Percentiles rank a stretch among this genome's conserved stretches.
These are phyloP conservation scores for Talaromyces stipitatus DNA, from an alignment of 495 filamentous ascomycete species.

Conservation along the genomic window DNA sequence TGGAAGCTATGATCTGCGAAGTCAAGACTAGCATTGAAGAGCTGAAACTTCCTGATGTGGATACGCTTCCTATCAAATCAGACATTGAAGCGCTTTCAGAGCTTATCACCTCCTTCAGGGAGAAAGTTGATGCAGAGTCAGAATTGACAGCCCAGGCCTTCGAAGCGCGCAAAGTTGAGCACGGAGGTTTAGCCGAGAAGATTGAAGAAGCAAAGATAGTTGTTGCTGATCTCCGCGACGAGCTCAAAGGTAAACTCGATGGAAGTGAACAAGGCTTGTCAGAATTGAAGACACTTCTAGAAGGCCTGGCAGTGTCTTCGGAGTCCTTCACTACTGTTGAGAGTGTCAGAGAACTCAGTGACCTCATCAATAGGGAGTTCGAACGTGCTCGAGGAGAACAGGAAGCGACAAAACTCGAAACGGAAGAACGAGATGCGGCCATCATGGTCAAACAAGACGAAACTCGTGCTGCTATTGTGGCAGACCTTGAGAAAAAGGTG, in stretches of 20 bases:
- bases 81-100: slow-evolving; percentile 59
- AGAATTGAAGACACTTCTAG: slow-evolving; percentile 52
- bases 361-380: slow-evolving; percentile 72
- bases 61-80: slow-evolving; percentile 52
- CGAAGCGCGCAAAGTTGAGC: slow-evolving; percentile 65
- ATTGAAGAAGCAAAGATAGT: slow-evolving; percentile 51
- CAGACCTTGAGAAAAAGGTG: slow-evolving; percentile 56
- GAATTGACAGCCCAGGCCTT: slow-evolving; percentile 70
- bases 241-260: slow-evolving; percentile 55
- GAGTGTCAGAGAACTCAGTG: slow-evolving; percentile 72
- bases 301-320: slow-evolving; percentile 53
- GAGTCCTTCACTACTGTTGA: slow-evolving; percentile 48
- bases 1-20: slow-evolving; percentile 71
- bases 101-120: slow-evolving; percentile 62
- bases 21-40: slow-evolving; percentile 69
- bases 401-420: slow-evolving; percentile 61
- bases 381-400: slow-evolving; percentile 64
- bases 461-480: slow-evolving; percentile 45
- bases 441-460: slow-evolving; percentile 63
- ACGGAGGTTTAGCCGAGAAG: slow-evolving; percentile 48
- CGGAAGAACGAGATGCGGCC: slow-evolving; percentile 68
- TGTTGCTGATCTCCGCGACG: slow-evolving; percentile 55
- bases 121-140: slow-evolving; percentile 58
- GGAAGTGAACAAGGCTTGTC: slow-evolving; percentile 48
- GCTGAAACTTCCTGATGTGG: slow-evolving; percentile 58